Conservation (phyloP, 768 basidiomycete genomes). For the Dioszegia crocea region DNA sequence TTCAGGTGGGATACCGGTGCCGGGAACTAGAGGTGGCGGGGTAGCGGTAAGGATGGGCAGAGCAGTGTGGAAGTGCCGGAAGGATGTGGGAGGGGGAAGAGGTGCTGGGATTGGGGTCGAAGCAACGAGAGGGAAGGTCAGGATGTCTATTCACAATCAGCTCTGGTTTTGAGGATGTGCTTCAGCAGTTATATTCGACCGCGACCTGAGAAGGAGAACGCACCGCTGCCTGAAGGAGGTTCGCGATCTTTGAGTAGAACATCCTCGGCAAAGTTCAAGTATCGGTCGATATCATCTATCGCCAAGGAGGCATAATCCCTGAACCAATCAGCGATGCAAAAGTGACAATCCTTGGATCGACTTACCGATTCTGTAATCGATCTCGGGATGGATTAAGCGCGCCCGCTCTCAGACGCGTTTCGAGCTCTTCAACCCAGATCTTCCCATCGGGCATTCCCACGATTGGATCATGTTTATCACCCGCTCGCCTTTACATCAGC, state of each 20-base stretch:
- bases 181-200: no score
- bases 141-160: slow-evolving; percentile 7
- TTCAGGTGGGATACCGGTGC: slow-evolving; percentile 35
- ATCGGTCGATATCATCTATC: slow-evolving; percentile 32
- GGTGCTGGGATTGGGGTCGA: slow-evolving; percentile 21
- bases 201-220: background rate
- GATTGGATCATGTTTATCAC: slow-evolving; percentile 57
- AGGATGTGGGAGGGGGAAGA: slow-evolving; percentile 16
- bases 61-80: slow-evolving; percentile 14
- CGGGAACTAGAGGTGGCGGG: background rate
- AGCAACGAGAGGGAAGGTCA: slow-evolving; percentile 13
- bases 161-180: no score
- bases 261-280: slow-evolving; percentile 22
- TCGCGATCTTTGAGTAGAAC: slow-evolving; percentile 26
- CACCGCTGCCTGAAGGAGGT: slow-evolving; percentile 12
- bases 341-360: no score
- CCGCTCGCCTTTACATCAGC: slow-evolving; percentile 37
- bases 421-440: slow-evolving; percentile 49
- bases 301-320: slow-evolving; percentile 33
- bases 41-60: background rate
- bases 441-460: slow-evolving; percentile 58
- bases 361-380: slow-evolving; percentile 23
- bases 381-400: background rate
- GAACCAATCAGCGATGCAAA: background rate
- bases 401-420: slow-evolving; percentile 26